A percentile compares a stretch with the other conserved stretches of the same genome.
These are phyloP conservation scores for Daldinia loculata DNA, from an alignment of 495 filamentous ascomycete genomes.

Conservation along the genomic window DNA sequence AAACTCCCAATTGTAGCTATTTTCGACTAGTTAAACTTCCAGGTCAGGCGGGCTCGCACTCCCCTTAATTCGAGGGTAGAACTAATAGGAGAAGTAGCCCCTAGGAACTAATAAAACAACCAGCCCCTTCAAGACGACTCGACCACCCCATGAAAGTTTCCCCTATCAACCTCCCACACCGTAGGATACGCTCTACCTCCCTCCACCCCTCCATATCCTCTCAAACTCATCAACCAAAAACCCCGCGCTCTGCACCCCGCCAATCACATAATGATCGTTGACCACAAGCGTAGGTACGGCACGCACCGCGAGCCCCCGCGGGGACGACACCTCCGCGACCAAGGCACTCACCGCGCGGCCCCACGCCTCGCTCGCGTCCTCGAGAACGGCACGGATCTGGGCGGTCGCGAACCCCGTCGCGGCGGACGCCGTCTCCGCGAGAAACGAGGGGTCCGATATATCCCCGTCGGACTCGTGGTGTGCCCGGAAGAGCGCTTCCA, in stretches of 20 bases:
- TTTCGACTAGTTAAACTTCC: not conserved
- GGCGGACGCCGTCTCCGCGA: slow-evolving; percentile 64
- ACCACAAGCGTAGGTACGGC: slow-evolving; percentile 82
- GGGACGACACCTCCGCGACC: slow-evolving; percentile 44
- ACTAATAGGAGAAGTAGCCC: not conserved
- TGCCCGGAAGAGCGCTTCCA: slow-evolving; percentile 70
- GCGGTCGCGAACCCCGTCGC: slow-evolving; percentile 60
- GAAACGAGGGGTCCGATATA: slow-evolving; percentile 68
- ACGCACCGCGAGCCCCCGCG: slow-evolving; percentile 60
- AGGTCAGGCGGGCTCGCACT: not conserved
- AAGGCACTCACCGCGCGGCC: slow-evolving; percentile 38
- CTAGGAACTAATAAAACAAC: not conserved
- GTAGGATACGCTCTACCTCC: not conserved
- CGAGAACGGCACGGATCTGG: slow-evolving; percentile 67
- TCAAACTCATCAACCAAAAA: slow-evolving; percentile 57
- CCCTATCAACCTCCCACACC: not conserved
- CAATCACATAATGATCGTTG: slow-evolving; percentile 71
- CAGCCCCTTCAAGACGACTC: too few relatives aligned
- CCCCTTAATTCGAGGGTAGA: too few relatives aligned
- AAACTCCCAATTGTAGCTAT: not conserved
- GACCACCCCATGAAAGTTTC: too few relatives aligned
- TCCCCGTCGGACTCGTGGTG: slow-evolving; percentile 81
- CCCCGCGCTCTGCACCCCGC: slow-evolving; percentile 69
- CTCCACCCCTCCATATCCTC: slow-evolving; percentile 31
- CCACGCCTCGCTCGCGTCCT: slow-evolving; percentile 53